Evolutionary conservation across 2,329 filamentous ascomycete genomes (phyloP).

Genomic region (Dendryphion nanum): DNA sequence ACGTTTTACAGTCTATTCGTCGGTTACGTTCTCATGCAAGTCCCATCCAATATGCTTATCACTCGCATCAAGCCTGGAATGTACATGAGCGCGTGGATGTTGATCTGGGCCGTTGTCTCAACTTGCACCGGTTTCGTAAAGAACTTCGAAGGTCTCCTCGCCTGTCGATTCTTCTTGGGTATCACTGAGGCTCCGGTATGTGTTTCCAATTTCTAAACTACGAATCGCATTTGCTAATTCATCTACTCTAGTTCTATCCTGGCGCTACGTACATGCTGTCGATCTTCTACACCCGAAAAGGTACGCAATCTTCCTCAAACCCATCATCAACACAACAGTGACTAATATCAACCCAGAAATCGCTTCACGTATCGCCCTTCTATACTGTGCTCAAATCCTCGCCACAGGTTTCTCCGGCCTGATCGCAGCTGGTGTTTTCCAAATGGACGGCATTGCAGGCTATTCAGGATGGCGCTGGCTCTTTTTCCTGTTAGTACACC

Average conservation of each 20-base stretch:
- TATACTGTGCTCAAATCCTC: constrained; percentile 32
- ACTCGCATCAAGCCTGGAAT: constrained; percentile 17
- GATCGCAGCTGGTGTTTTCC: constrained; percentile 32
- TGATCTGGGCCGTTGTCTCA: constrained; percentile 36
- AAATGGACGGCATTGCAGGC: constrained; percentile 4
- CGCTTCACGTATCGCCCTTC: constrained; percentile 33
- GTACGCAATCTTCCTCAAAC: constrained; percentile 53
- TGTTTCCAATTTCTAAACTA: too few relatives aligned
- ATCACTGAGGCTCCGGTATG: constrained; percentile 15
- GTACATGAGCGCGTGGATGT: constrained; percentile 32
- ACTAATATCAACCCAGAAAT: constrained; percentile 35
- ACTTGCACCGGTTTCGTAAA: constrained; percentile 61
- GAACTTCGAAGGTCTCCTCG: constrained; percentile 65
- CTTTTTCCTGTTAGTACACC: constrained; percentile 21
- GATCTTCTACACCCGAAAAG: constrained; percentile 63
- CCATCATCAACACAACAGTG: constrained; percentile 58
- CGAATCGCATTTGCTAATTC: background rate
- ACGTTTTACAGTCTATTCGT: constrained; percentile 46
- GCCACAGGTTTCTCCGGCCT: constrained; percentile 40
- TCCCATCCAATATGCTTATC: constrained; percentile 42
- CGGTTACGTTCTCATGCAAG: constrained; percentile 28
- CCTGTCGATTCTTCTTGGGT: constrained; percentile 66
- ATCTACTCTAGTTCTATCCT: constrained; percentile 50
- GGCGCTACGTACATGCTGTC: constrained; percentile 62
- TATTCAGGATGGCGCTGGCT: constrained; percentile 27